phyloP scores from a whole-genome alignment of 1,139 yeast species.

The Wickerhamiella infanticola region DNA sequence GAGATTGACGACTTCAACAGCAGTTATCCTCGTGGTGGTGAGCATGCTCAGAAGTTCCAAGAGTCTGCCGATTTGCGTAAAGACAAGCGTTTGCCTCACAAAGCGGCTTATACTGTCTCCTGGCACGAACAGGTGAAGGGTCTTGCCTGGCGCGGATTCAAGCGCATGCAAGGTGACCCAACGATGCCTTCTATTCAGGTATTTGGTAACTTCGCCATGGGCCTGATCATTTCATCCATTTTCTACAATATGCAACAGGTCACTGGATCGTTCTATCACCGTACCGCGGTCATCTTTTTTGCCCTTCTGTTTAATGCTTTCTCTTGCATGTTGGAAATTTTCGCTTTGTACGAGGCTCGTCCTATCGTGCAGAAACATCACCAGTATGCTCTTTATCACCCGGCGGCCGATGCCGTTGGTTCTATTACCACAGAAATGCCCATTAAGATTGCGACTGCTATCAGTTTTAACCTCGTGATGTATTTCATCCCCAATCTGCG shows the following conservation, averaged over 20 bases:
- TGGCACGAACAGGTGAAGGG: constrained; percentile 49
- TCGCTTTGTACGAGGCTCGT: constrained; percentile 56
- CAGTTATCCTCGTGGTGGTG: constrained; percentile 17
- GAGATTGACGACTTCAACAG: constrained; percentile 30
- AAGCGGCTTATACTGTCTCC: constrained; percentile 52
- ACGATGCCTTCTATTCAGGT: constrained; percentile 46
- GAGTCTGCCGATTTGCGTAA: constrained; percentile 40
- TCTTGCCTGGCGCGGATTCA: constrained; percentile 43
- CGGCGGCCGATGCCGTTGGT: constrained; percentile 63
- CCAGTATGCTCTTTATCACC: constrained; percentile 58
- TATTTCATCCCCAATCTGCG: constrained; percentile 58
- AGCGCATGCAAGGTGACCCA: constrained; percentile 51
- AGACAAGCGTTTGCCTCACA: constrained; percentile 36
- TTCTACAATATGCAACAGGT: constrained; percentile 40
- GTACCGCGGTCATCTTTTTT: constrained; percentile 63
- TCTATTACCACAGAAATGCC: constrained; percentile 57
- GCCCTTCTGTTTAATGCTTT: constrained; percentile 67
- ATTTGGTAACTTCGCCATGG: constrained; percentile 55
- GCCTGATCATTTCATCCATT: constrained; percentile 56
- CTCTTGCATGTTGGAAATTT: constrained; percentile 56
- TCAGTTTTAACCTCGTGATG: constrained; percentile 43
- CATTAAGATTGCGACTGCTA: constrained; percentile 37
- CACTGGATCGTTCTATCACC: constrained; percentile 43
- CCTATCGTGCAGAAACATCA: constrained; percentile 70
- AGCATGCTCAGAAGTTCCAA: constrained; percentile 23